These are phyloP conservation scores for Xylaria venustula DNA, from an alignment of 495 filamentous ascomycete genomes.

Conservation along the genomic window DNA sequence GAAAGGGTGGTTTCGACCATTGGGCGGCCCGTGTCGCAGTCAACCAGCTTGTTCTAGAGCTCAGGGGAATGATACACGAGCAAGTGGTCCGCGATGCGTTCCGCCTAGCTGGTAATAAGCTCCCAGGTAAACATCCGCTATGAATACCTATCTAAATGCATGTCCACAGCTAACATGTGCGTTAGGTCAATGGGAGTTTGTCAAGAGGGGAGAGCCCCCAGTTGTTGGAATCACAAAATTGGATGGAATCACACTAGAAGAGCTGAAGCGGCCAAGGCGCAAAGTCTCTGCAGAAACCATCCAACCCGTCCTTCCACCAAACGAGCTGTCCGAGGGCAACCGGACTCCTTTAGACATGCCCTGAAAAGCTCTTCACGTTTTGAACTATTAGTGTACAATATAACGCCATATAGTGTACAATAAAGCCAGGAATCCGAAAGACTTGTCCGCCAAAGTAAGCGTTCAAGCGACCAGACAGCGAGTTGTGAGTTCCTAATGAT, in stretches of 20 bases:
- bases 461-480: neutral
- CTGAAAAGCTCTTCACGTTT: neutral
- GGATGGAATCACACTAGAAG: conserved; percentile 75
- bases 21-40: conserved; percentile 89
- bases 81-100: conserved; percentile 93
- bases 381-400: conserved; percentile 8
- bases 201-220: conserved; percentile 86
- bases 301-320: conserved; percentile 5
- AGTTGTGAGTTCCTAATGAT: neutral
- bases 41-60: conserved; percentile 85
- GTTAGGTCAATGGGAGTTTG: conserved; percentile 89
- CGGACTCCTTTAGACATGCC: conserved; percentile 23
- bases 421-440: neutral
- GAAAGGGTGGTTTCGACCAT: conserved; percentile 95
- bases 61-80: conserved; percentile 90
- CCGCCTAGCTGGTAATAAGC: conserved; percentile 88
- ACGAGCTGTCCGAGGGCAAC: conserved; percentile 13
- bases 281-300: conserved; percentile 51
- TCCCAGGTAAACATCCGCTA: conserved; percentile 68
- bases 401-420: conserved; percentile 2
- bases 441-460: neutral
- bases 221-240: conserved; percentile 94
- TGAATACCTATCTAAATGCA: neutral
- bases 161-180: neutral
- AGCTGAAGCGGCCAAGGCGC: conserved; percentile 72